These are phyloP conservation scores for Tricholoma sp. DNA, from an alignment of 768 basidiomycete genomes.

Conservation along the genomic window DNA sequence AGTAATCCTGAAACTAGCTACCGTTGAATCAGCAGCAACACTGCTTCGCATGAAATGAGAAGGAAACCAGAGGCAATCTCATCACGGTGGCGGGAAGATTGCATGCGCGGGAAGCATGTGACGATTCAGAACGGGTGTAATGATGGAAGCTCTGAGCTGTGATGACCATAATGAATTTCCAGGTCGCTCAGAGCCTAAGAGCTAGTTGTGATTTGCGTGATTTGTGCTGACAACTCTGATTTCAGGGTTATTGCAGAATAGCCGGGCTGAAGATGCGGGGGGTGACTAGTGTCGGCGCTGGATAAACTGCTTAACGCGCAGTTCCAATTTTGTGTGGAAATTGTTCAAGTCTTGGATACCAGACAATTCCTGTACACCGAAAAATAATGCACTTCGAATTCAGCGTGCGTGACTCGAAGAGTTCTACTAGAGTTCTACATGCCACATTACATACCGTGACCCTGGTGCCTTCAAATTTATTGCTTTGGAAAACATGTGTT, in stretches of 20 bases:
- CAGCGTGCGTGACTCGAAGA: too few relatives aligned
- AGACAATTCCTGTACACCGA: neutral
- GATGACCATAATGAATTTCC: neutral
- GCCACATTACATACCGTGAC: neutral
- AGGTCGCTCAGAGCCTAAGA: neutral
- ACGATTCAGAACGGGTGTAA: too few relatives aligned
- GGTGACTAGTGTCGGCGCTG: neutral
- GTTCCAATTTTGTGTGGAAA: neutral
- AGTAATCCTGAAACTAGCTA: too few relatives aligned
- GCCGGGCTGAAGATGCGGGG: neutral
- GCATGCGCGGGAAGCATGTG: too few relatives aligned
- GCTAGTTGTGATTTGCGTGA: neutral
- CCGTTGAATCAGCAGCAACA: too few relatives aligned
- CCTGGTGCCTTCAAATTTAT: slow-evolving; percentile 1
- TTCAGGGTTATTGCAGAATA: neutral
- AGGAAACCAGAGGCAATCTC: too few relatives aligned
- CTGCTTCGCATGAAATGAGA: too few relatives aligned
- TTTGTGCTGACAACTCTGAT: neutral
- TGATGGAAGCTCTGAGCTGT: too few relatives aligned
- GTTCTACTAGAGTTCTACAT: too few relatives aligned
- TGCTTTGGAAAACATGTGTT: slow-evolving; percentile 6
- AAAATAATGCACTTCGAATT: neutral
- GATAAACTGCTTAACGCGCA: neutral
- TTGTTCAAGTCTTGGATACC: neutral
- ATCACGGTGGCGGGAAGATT: too few relatives aligned